Evolutionary conservation across 495 filamentous ascomycete species (phyloP).

Genomic region (Thozetella sp.): DNA sequence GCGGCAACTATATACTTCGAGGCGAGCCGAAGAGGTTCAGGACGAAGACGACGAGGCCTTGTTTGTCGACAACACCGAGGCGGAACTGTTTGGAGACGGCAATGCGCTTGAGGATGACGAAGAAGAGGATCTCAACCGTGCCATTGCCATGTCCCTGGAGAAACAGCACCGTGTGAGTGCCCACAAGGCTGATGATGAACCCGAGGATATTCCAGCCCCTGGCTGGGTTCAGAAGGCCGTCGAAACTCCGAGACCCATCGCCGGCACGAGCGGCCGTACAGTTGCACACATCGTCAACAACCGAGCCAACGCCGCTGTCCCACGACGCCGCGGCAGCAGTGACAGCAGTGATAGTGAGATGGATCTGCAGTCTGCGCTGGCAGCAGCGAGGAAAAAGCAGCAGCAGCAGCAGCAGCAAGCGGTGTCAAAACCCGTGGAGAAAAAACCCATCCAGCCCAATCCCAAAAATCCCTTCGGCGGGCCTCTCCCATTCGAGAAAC

Average conservation of each 20-base stretch:
- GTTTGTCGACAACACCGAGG: conserved; percentile 57
- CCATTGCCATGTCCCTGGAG: conserved; percentile 80
- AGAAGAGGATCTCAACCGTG: conserved; percentile 76
- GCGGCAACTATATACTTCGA: conserved; percentile 7
- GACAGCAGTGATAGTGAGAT: conserved; percentile 63
- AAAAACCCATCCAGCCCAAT: conserved; percentile 28
- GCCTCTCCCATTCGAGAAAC: conserved; percentile 85
- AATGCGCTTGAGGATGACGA: conserved; percentile 52
- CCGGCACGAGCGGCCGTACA: conserved; percentile 52
- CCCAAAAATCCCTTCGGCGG: conserved; percentile 67
- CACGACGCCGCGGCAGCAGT: conserved; percentile 39
- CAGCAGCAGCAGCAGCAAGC: conserved; percentile 9
- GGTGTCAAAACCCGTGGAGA: conserved; percentile 16
- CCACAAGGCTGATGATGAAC: conserved; percentile 39
- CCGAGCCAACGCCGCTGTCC: conserved; percentile 54
- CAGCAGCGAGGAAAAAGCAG: conserved; percentile 47
- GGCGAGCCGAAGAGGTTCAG: background rate
- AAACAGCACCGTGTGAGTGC: conserved; percentile 37
- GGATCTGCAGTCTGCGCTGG: conserved; percentile 62
- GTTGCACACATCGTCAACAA: conserved; percentile 68
- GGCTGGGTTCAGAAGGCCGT: conserved; percentile 58
- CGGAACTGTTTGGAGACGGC: conserved; percentile 27
- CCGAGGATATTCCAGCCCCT: conserved; percentile 48
- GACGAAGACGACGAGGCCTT: conserved; percentile 58
- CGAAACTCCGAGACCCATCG: conserved; percentile 52